Percentiles rank a stretch among this genome's conserved stretches.
phyloP scores from a whole-genome alignment of 2,329 filamentous ascomycete species.

The Aureobasidium leucospermi region DNA sequence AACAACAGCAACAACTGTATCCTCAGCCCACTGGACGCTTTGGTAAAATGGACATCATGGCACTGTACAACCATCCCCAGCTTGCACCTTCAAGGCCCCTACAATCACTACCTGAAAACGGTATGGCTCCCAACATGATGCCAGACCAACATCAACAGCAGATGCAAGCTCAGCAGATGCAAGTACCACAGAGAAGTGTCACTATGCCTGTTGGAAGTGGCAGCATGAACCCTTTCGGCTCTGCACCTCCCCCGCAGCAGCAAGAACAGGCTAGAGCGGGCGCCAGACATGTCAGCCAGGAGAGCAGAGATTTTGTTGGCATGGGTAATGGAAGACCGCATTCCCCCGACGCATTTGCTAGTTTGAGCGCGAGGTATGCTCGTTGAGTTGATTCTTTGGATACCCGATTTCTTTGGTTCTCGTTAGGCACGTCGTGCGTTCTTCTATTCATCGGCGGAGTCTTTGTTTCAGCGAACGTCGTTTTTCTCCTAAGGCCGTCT shows the following conservation, averaged over 20 bases:
- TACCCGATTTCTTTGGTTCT: too few relatives aligned
- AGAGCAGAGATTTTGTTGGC: conserved; percentile 59
- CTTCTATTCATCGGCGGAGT: too few relatives aligned
- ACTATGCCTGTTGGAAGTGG: conserved; percentile 30
- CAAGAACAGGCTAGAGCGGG: conserved; percentile 18
- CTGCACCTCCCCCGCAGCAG: conserved; percentile 17
- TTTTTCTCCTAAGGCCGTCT: too few relatives aligned
- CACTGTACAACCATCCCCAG: conserved; percentile 61
- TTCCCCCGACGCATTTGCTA: conserved; percentile 73
- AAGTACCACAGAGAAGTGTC: conserved; percentile 27
- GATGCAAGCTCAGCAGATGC: conserved; percentile 19
- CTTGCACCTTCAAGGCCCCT: conserved; percentile 38
- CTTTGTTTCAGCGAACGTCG: too few relatives aligned
- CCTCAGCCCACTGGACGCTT: conserved; percentile 34
- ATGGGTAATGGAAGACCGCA: conserved; percentile 58
- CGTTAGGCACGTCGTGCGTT: too few relatives aligned
- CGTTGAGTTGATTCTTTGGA: conserved; percentile 15
- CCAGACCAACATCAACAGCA: conserved; percentile 20
- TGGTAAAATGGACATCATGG: conserved; percentile 68
- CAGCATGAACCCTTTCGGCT: conserved; percentile 26
- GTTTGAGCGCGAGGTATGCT: conserved; percentile 53
- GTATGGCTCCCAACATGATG: conserved; percentile 18
- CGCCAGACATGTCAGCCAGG: conserved; percentile 52
- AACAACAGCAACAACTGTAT: conserved; percentile 29
- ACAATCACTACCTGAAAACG: conserved; percentile 29